These are phyloP conservation scores for Boeremia lycopersici DNA, from an alignment of 2,329 filamentous ascomycete species.

Conservation along the genomic window DNA sequence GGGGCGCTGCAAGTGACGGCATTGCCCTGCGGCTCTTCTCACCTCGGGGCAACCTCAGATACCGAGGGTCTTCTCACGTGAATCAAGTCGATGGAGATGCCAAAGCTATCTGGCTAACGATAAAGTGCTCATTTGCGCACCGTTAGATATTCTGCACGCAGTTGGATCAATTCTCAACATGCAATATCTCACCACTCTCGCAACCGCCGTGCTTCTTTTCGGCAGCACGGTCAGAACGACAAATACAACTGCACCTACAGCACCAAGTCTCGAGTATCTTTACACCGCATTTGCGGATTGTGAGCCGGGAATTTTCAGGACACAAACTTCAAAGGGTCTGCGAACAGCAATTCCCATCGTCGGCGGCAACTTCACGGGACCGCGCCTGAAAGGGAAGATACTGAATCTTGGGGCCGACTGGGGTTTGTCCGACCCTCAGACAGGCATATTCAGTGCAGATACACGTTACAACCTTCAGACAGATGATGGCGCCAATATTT, in stretches of 20 bases:
- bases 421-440: conserved; percentile 16
- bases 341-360: conserved; percentile 38
- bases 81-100: neutral
- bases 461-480: conserved; percentile 22
- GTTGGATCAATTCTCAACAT: neutral
- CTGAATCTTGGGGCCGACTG: conserved; percentile 42
- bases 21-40: neutral
- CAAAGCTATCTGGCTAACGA: neutral
- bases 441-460: conserved; percentile 11
- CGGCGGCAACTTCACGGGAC: conserved; percentile 40
- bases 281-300: conserved; percentile 37
- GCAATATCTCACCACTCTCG: neutral
- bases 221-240: neutral
- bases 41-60: neutral
- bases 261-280: conserved; percentile 32
- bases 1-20: neutral
- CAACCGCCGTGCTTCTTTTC: neutral
- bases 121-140: neutral
- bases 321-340: conserved; percentile 31
- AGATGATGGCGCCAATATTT: conserved; percentile 26
- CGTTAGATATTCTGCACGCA: too few species aligned
- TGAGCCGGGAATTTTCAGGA: conserved; percentile 26
- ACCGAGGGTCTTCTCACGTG: neutral
- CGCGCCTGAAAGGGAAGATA: conserved; percentile 26
- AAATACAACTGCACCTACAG: neutral